Conservation (phyloP, 108 stramenopile species). For the Skeletonema tropicum region DNA sequence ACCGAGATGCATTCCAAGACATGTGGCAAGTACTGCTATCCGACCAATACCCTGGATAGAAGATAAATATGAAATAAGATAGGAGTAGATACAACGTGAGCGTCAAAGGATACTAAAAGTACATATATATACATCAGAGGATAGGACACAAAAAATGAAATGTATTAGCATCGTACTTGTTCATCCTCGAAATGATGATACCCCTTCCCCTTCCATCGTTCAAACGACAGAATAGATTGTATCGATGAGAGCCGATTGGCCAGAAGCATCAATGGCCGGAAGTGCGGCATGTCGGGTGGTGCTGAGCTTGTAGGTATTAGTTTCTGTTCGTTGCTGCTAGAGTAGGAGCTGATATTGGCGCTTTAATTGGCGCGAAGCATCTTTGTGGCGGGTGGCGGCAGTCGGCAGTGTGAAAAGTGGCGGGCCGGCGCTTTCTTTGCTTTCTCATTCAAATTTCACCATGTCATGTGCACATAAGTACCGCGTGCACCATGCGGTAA, state of each 20-base stretch:
- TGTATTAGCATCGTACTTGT: conserved; percentile 8
- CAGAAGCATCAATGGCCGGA: conserved; percentile 8
- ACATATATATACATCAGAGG: background rate
- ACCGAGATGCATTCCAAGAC: conserved; percentile 57
- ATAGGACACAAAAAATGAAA: background rate
- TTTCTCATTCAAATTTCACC: too few relatives aligned
- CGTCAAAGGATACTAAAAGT: background rate
- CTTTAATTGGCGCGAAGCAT: too few relatives aligned
- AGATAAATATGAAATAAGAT: background rate
- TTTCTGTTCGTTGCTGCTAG: background rate
- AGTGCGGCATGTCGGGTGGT: conserved; percentile 8
- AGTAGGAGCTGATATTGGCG: too few relatives aligned
- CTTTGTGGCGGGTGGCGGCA: too few relatives aligned
- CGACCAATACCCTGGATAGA: conserved; percentile 45
- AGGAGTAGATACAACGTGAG: background rate
- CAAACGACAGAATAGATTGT: conserved; percentile 66
- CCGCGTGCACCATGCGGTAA: too few relatives aligned
- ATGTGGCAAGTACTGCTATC: conserved; percentile 48
- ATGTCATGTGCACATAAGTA: too few relatives aligned
- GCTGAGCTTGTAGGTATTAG: too few relatives aligned
- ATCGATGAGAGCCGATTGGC: conserved; percentile 31
- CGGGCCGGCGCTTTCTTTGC: too few relatives aligned
- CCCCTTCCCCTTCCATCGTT: conserved; percentile 57
- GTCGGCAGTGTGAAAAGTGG: too few relatives aligned
- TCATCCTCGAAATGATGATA: conserved; percentile 58